phyloP scores from a whole-genome alignment of 345 rosid genomes.

The Toxicodendron radicans region DNA sequence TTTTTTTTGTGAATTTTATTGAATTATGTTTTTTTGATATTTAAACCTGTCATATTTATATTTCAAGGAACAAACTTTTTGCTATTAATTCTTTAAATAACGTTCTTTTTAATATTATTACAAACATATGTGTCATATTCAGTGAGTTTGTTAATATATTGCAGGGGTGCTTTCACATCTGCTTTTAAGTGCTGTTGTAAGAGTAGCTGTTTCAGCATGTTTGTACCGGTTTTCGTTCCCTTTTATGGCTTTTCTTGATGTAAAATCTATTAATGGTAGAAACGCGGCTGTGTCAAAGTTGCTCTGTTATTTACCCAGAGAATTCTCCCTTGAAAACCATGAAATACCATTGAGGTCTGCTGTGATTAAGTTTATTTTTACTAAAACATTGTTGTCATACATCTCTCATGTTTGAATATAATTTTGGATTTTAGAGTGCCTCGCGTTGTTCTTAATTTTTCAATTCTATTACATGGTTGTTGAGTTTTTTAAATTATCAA shows the following conservation, averaged over 20 bases:
- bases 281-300: conserved; percentile 40
- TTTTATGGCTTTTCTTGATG: conserved; percentile 17
- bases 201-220: conserved; percentile 51
- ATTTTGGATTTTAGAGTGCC: neutral
- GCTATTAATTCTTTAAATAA: neutral
- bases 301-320: conserved; percentile 42
- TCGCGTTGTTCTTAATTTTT: neutral
- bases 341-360: conserved; percentile 62
- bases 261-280: conserved; percentile 27
- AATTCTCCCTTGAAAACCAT: conserved; percentile 34
- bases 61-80: neutral
- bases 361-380: conserved; percentile 9
- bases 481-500: neutral
- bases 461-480: neutral
- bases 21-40: neutral
- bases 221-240: conserved; percentile 26
- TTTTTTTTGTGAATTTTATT: neutral
- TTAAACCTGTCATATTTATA: no score
- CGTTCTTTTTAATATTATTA: neutral
- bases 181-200: conserved; percentile 50
- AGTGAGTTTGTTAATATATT: neutral
- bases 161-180: conserved; percentile 41
- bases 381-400: neutral
- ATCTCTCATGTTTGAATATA: neutral
- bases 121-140: neutral